A percentile compares a stretch with the other conserved stretches of the same genome.
Evolutionary conservation across 306 rosid genomes (phyloP).

Genomic region (Mucuna pruriens): DNA sequence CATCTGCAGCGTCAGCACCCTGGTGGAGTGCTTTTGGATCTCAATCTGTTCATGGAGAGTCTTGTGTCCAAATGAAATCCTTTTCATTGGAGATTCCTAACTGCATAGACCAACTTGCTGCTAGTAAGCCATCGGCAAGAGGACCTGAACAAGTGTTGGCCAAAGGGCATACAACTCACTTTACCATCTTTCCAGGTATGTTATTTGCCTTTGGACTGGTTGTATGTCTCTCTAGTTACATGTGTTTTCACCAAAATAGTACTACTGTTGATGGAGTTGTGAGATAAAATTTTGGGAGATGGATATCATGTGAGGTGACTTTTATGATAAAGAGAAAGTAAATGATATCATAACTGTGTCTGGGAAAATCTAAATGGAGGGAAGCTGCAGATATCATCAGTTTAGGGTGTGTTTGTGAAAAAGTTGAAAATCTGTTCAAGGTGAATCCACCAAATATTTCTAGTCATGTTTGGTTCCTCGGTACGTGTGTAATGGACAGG

Average conservation of each 20-base stretch:
- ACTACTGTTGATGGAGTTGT: too few species aligned
- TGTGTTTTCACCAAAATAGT: background rate
- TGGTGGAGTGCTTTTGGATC: constrained; percentile 80
- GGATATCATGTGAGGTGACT: constrained; percentile 19
- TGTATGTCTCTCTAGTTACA: background rate
- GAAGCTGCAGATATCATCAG: background rate
- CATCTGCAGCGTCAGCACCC: constrained; percentile 59
- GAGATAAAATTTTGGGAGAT: constrained; percentile 18
- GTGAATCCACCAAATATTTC: background rate
- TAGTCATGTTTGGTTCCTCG: background rate
- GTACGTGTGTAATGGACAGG: background rate
- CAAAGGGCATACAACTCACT: constrained; percentile 64
- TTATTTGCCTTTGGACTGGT: constrained; percentile 11
- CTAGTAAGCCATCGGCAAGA: constrained; percentile 52
- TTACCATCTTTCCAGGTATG: constrained; percentile 81
- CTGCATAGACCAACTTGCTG: constrained; percentile 58
- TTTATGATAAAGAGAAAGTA: constrained; percentile 16
- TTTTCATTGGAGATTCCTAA: constrained; percentile 58
- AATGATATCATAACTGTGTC: background rate
- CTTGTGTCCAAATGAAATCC: constrained; percentile 68
- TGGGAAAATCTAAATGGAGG: constrained; percentile 12
- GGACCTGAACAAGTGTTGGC: constrained; percentile 58
- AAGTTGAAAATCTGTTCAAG: background rate
- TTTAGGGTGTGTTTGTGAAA: background rate
- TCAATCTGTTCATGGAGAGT: constrained; percentile 61